These are phyloP conservation scores for Backusella morwellensis DNA, from an alignment of 192 early-diverging fungal genomes.

Conservation along the genomic window DNA sequence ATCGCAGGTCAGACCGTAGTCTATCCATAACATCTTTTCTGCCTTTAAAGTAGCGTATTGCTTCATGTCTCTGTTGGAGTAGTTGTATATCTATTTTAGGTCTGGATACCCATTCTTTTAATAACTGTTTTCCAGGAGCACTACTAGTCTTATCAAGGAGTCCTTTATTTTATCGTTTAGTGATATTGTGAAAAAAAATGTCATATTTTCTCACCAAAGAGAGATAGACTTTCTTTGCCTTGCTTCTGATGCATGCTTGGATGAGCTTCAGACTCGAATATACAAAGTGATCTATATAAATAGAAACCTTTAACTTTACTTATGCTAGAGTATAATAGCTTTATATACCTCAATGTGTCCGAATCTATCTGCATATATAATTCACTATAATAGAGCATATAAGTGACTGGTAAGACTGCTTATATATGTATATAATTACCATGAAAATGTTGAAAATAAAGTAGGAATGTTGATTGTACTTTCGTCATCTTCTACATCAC, in stretches of 20 bases:
- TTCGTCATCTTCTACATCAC: constrained; percentile 24
- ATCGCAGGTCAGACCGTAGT: constrained; percentile 29
- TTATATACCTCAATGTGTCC: constrained; percentile 54
- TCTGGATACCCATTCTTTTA: constrained; percentile 68
- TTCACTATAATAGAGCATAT: constrained; percentile 27
- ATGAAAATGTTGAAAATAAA: constrained; percentile 30
- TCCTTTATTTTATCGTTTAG: constrained; percentile 37
- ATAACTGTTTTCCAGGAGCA: constrained; percentile 47
- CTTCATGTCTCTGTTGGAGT: constrained; percentile 51
- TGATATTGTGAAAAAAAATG: background rate
- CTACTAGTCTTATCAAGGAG: constrained; percentile 64
- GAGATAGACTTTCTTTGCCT: constrained; percentile 65
- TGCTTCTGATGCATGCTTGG: constrained; percentile 76
- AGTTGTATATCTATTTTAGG: constrained; percentile 51
- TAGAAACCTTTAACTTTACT: background rate
- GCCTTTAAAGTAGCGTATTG: constrained; percentile 54
- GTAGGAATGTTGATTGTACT: background rate
- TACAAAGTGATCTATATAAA: constrained; percentile 67
- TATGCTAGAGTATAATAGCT: background rate
- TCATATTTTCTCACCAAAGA: constrained; percentile 55
- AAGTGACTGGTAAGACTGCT: background rate
- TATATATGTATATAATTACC: constrained; percentile 32
- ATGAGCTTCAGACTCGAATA: constrained; percentile 75
- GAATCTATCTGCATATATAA: constrained; percentile 55
- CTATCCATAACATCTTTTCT: constrained; percentile 24